Evolutionary conservation across 2,329 filamentous ascomycete species (phyloP), one percentile per base, ranked within the genome.

Genomic region (Pyrenochaeta sp.): DNA sequence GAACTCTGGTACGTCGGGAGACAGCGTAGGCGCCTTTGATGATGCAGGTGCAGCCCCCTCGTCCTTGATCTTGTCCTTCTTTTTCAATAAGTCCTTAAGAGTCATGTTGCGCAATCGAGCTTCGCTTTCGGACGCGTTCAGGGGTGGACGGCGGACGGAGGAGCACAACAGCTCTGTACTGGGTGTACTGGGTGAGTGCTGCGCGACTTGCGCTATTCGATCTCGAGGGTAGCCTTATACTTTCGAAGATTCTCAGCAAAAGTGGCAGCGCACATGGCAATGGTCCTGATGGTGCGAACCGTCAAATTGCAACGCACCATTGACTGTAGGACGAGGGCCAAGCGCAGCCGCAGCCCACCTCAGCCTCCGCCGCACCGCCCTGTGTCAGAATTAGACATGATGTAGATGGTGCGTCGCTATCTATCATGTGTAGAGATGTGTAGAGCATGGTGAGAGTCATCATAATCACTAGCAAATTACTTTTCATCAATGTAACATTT

Each of bases 81-180:
- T 89, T 74, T 85, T 88, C 56, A 90, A 78, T 28, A 90, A 75
- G 66, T 88, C 83, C 72, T 82, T 84, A 59, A 90, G 78, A 60
- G 85, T 81, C 85, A 89, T 89, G 64, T 73, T 60, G 54, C 50
- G 50, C 46, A 55, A 56, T 56, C 19, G 56, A 43, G 52, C 52
- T 50, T 58, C 55, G 64, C 55, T 56, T 54, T 57, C 39, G 46
- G 50, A 30, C 19, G 59, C 54, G 52, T 48, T 53, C 56, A 58
- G 61, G 67, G 61, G 60, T 61, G 48, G 44, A 56, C 54, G 54
- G 61, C 54, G 25, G 43, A 54, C 40, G 42, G 55, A 61, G 52
- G 45, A 43, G 53, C 22, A 27, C 19, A 43, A 51, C 39, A 30
- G 47, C 44, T 61, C 56, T 50, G 50, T 49, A 27, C 24, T 15